Conservation (phyloP, 176 grass and related monocot species). For the Chrysopogon serrulatus region DNA sequence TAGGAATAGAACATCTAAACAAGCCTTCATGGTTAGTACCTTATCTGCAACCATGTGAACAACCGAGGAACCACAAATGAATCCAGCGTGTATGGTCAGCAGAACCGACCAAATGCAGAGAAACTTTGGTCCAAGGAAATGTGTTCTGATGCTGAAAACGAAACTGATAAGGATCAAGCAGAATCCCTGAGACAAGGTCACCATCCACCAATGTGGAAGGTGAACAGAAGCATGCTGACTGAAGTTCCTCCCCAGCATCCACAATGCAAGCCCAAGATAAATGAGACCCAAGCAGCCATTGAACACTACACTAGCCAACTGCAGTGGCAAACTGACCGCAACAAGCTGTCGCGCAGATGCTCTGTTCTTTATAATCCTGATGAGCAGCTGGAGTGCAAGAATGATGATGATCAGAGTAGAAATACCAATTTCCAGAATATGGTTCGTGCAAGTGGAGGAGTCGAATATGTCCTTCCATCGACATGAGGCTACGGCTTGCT, state of each 20-base stretch:
- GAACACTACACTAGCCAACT: slow-evolving; percentile 21
- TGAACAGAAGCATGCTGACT: slow-evolving; percentile 3
- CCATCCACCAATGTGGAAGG: slow-evolving; percentile 52
- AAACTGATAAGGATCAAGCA: slow-evolving; percentile 28
- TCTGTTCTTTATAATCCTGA: slow-evolving; percentile 32
- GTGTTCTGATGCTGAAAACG: slow-evolving; percentile 26
- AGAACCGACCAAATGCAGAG: slow-evolving; percentile 28
- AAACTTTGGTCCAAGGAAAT: slow-evolving; percentile 21
- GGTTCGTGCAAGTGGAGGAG: slow-evolving; percentile 74
- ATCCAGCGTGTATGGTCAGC: slow-evolving; percentile 24
- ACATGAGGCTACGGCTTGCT: slow-evolving; percentile 27
- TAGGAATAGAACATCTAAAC: slow-evolving; percentile 61
- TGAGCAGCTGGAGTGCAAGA: slow-evolving; percentile 36
- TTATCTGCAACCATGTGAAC: slow-evolving; percentile 37
- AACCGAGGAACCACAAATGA: slow-evolving; percentile 47
- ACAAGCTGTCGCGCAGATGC: slow-evolving; percentile 8
- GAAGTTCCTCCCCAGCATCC: slow-evolving; percentile 48
- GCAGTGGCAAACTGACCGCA: slow-evolving; percentile 16
- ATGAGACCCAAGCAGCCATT: slow-evolving; percentile 47
- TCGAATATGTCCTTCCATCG: slow-evolving; percentile 17
- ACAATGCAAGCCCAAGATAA: slow-evolving; percentile 45
- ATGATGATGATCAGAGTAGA: slow-evolving; percentile 5
- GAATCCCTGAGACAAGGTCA: slow-evolving; percentile 44
- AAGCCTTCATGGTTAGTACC: slow-evolving; percentile 23
- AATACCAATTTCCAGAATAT: slow-evolving; percentile 31